Conservation (phyloP, 1,139 yeast genomes). For the Candida glucosophila region DNA sequence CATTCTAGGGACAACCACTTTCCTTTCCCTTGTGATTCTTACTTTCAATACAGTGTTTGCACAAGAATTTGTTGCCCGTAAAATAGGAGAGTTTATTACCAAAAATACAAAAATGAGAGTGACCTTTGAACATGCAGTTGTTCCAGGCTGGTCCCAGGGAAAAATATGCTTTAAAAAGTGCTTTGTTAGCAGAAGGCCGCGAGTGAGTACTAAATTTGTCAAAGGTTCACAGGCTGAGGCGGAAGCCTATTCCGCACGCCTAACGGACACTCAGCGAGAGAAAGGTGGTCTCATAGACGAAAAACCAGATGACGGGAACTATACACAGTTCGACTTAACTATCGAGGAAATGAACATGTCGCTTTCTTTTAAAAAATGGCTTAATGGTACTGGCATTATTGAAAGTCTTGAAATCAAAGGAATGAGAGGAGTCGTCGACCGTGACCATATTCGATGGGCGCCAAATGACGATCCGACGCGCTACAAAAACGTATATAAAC, state of each 20-base stretch:
- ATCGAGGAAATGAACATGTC: conserved; percentile 81
- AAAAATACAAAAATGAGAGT: conserved; percentile 80
- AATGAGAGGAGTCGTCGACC: conserved; percentile 81
- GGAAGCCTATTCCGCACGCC: conserved; percentile 36
- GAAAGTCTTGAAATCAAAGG: conserved; percentile 81
- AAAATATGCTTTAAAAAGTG: conserved; percentile 78
- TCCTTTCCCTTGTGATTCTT: conserved; percentile 68
- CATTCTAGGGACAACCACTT: conserved; percentile 82
- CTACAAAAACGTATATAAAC: conserved; percentile 62
- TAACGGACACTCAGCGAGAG: conserved; percentile 6
- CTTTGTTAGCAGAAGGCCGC: conserved; percentile 79
- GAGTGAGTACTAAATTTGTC: conserved; percentile 38
- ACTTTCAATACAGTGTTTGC: conserved; percentile 82
- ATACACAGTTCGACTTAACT: conserved; percentile 88
- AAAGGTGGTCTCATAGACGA: conserved; percentile 15
- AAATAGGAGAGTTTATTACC: conserved; percentile 76
- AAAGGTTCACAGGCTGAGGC: conserved; percentile 75
- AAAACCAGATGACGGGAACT: conserved; percentile 76
- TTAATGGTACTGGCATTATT: conserved; percentile 81
- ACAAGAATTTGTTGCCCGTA: conserved; percentile 78
- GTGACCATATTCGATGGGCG: conserved; percentile 81
- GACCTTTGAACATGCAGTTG: conserved; percentile 87
- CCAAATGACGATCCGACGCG: conserved; percentile 76
- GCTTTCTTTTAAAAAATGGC: conserved; percentile 76
- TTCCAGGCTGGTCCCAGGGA: conserved; percentile 91